phyloP scores from a whole-genome alignment of 768 basidiomycete genomes.

The Podaxis sp. region DNA sequence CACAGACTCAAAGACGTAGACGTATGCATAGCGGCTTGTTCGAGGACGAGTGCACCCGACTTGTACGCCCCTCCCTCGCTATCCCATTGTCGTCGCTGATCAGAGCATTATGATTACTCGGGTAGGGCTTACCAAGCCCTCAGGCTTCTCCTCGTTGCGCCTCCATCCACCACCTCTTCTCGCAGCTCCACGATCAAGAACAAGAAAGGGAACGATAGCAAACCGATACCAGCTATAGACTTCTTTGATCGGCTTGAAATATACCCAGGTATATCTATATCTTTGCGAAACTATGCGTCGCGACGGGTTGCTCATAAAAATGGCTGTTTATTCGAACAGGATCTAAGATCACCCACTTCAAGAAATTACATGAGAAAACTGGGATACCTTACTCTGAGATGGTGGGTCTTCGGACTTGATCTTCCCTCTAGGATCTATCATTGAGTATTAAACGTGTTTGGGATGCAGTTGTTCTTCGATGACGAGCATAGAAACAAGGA shows the following conservation, averaged over 20 bases:
- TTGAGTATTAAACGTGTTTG: neutral
- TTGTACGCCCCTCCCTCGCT: conserved; percentile 48
- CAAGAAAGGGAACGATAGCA: conserved; percentile 24
- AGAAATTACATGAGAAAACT: conserved; percentile 66
- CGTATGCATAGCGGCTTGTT: conserved; percentile 67
- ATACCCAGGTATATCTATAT: conserved; percentile 53
- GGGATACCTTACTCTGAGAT: conserved; percentile 80
- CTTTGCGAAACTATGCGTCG: neutral
- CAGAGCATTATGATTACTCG: neutral
- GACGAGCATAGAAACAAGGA: conserved; percentile 66
- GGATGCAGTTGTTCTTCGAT: conserved; percentile 59
- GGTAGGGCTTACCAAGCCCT: conserved; percentile 76
- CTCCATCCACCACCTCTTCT: conserved; percentile 18
- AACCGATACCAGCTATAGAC: conserved; percentile 47
- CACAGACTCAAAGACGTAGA: conserved; percentile 47
- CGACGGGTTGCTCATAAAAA: neutral
- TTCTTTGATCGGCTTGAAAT: conserved; percentile 76
- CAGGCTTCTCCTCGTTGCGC: conserved; percentile 55
- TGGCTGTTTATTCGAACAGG: conserved; percentile 33
- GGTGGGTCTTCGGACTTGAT: conserved; percentile 43
- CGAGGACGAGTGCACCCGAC: conserved; percentile 65
- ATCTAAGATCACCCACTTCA: conserved; percentile 83
- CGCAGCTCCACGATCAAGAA: neutral
- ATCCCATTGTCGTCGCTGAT: neutral
- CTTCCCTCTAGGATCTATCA: neutral